Evolutionary conservation across 2,329 filamentous ascomycete species (phyloP).

Genomic region (Achaetomium macrosporum): DNA sequence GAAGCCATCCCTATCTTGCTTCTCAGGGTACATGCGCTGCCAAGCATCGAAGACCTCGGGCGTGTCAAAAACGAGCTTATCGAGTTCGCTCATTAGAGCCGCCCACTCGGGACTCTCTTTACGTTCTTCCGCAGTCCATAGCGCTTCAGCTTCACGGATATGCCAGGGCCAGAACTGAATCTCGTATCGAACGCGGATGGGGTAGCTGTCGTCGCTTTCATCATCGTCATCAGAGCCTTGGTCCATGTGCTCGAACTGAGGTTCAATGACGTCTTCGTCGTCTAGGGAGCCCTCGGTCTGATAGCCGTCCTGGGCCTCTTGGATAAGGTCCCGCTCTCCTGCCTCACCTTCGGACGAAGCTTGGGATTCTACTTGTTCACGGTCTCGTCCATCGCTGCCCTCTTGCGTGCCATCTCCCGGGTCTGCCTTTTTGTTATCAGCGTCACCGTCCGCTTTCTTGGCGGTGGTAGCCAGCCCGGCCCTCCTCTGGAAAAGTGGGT

Average conservation of each 20-base stretch:
- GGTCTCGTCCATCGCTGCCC: neutral
- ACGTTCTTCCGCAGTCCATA: conserved; percentile 17
- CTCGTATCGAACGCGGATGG: conserved; percentile 16
- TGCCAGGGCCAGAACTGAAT: conserved; percentile 20
- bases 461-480: conserved; percentile 3
- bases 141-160: conserved; percentile 13
- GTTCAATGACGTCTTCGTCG: conserved; percentile 12
- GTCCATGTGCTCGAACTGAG: neutral
- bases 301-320: neutral
- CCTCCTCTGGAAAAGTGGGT: conserved; percentile 18
- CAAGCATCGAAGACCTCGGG: conserved; percentile 15
- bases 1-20: neutral
- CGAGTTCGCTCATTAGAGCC: conserved; percentile 17
- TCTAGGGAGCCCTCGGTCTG: conserved; percentile 11
- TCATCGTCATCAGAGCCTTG: neutral
- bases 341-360: neutral
- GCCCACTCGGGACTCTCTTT: conserved; percentile 10
- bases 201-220: neutral
- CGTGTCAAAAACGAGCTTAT: conserved; percentile 15
- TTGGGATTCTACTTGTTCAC: neutral
- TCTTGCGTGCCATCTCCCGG: neutral
- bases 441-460: neutral
- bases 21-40: conserved; percentile 11
- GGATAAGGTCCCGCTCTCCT: neutral
- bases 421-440: neutral